phyloP scores from a whole-genome alignment of 2,329 filamentous ascomycete species.

The Diplodia seriata region DNA sequence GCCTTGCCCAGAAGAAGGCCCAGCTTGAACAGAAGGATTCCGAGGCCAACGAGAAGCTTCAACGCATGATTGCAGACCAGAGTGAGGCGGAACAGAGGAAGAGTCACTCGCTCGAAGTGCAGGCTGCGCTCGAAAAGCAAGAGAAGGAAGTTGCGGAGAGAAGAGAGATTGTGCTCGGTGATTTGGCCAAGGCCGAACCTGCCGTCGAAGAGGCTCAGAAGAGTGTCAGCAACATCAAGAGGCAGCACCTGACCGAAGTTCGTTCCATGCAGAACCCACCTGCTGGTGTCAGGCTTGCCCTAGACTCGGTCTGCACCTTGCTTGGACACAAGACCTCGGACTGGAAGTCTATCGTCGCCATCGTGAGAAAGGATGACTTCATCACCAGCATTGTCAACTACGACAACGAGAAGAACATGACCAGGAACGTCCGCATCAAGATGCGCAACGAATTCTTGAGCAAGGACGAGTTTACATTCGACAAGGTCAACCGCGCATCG shows the following conservation, averaged over 20 bases:
- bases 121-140: constrained; percentile 84
- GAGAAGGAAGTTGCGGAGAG: constrained; percentile 85
- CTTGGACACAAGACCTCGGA: constrained; percentile 84
- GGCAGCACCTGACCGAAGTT: constrained; percentile 95
- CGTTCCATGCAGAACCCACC: constrained; percentile 96
- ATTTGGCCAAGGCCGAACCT: constrained; percentile 89
- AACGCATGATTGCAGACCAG: constrained; percentile 96
- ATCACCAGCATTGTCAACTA: constrained; percentile 98
- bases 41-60: constrained; percentile 95
- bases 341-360: constrained; percentile 89
- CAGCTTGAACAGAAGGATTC: constrained; percentile 92
- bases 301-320: constrained; percentile 95
- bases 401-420: constrained; percentile 96
- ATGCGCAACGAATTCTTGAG: constrained; percentile 94
- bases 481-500: constrained; percentile 93
- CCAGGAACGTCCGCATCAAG: constrained; percentile 76
- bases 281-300: constrained; percentile 84
- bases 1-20: constrained; percentile 90
- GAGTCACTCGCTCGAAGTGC: constrained; percentile 84
- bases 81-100: constrained; percentile 92
- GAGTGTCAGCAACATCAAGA: constrained; percentile 98
- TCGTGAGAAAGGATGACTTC: constrained; percentile 92
- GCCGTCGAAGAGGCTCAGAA: constrained; percentile 92
- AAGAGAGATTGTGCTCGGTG: constrained; percentile 81
- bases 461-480: constrained; percentile 94